Base-by-base conservation (phyloP, 371 early-diverging fungal species). In the Umbelopsis sp. region DNA sequence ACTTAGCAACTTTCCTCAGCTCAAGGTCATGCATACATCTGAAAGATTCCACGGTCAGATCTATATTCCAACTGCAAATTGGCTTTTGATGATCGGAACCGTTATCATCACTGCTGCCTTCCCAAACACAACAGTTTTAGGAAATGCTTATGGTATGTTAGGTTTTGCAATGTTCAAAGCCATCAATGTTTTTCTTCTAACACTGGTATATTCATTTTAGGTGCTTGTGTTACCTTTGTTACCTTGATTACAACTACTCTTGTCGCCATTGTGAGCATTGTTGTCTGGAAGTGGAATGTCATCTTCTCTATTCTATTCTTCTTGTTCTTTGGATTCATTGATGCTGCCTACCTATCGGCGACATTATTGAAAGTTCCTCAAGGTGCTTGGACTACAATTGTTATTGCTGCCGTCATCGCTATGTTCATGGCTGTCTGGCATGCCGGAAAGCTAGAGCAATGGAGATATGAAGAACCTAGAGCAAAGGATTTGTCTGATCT, bases 31-130 rank as follows among this genome's bases (percentile, higher is more conserved):
- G 11, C 87, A 88, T 66, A 82, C 82, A 5, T 80, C 75, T 18
- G 53, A 67, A 8, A 73, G 70, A 24, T 65, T 71, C 48, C 75
- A 72, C n/a, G 82, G 83, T 1, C 80, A 83, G 62, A 77, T 88
- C 3, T 88, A 86, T 62, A 83, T 88, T 65, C 88, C 88, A 1
- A 68, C 73, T 14, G 80, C 82, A 41, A 85, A 83, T 69, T 80
- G 77, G 69, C 11, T 79, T 10, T 65, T 85, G 20, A 76, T 86
- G 81, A 63, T 76, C 50, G 81, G 73, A 14, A 77, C 77, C 32
- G 69, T 88, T 18, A 18, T 73, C 12, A 70, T 88, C 9, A 75
- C 80, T 12, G 69, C 72, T n/a, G 72, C 70, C 0, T 88, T 88
- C 75, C 74, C 70, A 35, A 69, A 73, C 41, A 74, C 78, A 0